Percentiles rank a stretch among this genome's conserved stretches.
phyloP scores from a whole-genome alignment of 768 basidiomycete species.

The Cystobasidium onofrii region DNA sequence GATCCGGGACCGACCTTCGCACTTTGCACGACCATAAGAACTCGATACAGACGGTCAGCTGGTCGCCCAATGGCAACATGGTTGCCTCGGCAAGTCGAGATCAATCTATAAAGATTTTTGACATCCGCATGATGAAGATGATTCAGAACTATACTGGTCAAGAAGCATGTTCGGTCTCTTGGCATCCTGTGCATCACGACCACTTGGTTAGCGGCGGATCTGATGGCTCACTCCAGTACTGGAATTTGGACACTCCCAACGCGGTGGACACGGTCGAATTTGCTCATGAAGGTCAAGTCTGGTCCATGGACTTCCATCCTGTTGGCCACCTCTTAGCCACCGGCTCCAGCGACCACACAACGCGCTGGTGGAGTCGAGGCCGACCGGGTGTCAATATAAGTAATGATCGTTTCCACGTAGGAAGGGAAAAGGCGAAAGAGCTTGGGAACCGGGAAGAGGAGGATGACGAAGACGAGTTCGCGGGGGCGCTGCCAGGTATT shows the following conservation, averaged over 20 bases:
- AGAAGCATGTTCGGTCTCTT: constrained; percentile 85
- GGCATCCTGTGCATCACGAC: constrained; percentile 85
- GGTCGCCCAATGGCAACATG: constrained; percentile 90
- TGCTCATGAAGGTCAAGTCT: constrained; percentile 89
- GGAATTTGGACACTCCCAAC: constrained; percentile 65
- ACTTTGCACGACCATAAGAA: constrained; percentile 98
- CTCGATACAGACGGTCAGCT: constrained; percentile 81
- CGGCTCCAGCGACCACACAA: constrained; percentile 96
- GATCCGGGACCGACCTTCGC: constrained; percentile 79
- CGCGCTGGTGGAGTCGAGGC: constrained; percentile 86
- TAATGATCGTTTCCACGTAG: constrained; percentile 43
- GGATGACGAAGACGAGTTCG: constrained; percentile 59
- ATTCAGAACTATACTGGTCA: constrained; percentile 85
- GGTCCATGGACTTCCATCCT: constrained; percentile 90
- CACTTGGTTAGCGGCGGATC: constrained; percentile 87
- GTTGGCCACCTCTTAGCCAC: constrained; percentile 87
- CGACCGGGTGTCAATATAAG: constrained; percentile 36
- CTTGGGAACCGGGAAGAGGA: constrained; percentile 50
- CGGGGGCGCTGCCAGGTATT: constrained; percentile 65
- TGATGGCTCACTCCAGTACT: constrained; percentile 87
- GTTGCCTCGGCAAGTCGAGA: constrained; percentile 92
- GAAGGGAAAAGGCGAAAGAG: constrained; percentile 76
- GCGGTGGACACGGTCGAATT: constrained; percentile 62
- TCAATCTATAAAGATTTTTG: constrained; percentile 88
- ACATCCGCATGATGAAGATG: constrained; percentile 97